Conservation (phyloP, 2,329 filamentous ascomycete genomes). For the Phialophora verrucosa region DNA sequence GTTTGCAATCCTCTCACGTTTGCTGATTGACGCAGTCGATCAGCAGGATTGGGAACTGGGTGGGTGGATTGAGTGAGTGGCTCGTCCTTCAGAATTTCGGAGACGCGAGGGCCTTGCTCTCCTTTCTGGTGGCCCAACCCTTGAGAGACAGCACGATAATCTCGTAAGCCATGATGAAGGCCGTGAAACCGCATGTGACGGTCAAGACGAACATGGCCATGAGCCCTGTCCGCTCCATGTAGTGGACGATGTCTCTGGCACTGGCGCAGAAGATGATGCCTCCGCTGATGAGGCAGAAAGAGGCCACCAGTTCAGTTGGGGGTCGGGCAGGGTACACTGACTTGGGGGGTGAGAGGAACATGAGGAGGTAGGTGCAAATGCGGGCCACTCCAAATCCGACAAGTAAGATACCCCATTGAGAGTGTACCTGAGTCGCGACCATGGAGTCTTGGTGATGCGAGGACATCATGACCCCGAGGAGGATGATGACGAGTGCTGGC, state of each 20-base stretch:
- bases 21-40: not conserved
- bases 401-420: slow-evolving; percentile 88
- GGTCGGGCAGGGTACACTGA: slow-evolving; percentile 82
- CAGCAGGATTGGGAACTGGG: not conserved
- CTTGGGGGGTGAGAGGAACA: slow-evolving; percentile 79
- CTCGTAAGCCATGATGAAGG: slow-evolving; percentile 83
- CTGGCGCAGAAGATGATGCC: slow-evolving; percentile 93
- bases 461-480: slow-evolving; percentile 93
- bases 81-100: not conserved
- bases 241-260: slow-evolving; percentile 74
- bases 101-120: slow-evolving; percentile 36
- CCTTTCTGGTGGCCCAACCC: slow-evolving; percentile 73
- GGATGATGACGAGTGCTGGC: slow-evolving; percentile 81
- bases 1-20: not conserved
- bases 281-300: slow-evolving; percentile 86
- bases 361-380: slow-evolving; percentile 75
- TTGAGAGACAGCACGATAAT: slow-evolving; percentile 80
- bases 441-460: slow-evolving; percentile 84
- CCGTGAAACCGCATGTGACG: slow-evolving; percentile 80
- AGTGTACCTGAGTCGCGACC: slow-evolving; percentile 89
- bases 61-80: not conserved
- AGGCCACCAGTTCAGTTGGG: slow-evolving; percentile 83
- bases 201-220: slow-evolving; percentile 96
- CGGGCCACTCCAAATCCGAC: slow-evolving; percentile 80
- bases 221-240: slow-evolving; percentile 76